phyloP scores from a whole-genome alignment of 2,329 filamentous ascomycete genomes.

The Calonectria fujianensis region DNA sequence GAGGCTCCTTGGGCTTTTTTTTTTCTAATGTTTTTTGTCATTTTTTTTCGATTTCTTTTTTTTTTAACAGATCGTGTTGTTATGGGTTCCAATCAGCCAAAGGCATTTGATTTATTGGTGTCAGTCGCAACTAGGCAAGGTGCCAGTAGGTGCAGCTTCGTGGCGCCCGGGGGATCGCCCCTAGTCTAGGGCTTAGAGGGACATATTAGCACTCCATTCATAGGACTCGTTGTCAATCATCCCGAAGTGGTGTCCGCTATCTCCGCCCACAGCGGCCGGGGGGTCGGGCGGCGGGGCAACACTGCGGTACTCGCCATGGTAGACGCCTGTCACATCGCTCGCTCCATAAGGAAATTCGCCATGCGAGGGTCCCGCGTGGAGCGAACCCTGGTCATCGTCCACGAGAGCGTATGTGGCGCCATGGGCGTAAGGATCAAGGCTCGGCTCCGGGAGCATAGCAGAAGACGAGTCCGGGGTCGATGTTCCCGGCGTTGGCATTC shows the following conservation, averaged over 20 bases:
- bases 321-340: constrained; percentile 54
- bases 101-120: neutral
- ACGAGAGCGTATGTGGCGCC: constrained; percentile 45
- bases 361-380: constrained; percentile 48
- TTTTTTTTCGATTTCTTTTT: constrained; percentile 1
- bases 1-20: constrained; percentile 11
- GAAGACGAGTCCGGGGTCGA: constrained; percentile 43
- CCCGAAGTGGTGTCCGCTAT: constrained; percentile 48
- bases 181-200: constrained; percentile 40
- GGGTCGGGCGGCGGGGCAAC: constrained; percentile 17
- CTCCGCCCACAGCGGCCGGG: constrained; percentile 43
- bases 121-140: constrained; percentile 11
- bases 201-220: constrained; percentile 46
- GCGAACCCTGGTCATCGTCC: constrained; percentile 42
- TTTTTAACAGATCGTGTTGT: constrained; percentile 2
- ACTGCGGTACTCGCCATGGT: constrained; percentile 43
- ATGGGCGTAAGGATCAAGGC: constrained; percentile 36
- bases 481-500: constrained; percentile 50
- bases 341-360: constrained; percentile 53
- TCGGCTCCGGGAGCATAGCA: constrained; percentile 49
- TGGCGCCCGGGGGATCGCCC: constrained; percentile 42
- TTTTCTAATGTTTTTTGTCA: neutral
- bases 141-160: constrained; percentile 39
- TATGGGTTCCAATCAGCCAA: constrained; percentile 19
- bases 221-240: constrained; percentile 43